phyloP scores from a whole-genome alignment of 2,329 filamentous ascomycete species.

The Aspergillus oerlinghausenensis region DNA sequence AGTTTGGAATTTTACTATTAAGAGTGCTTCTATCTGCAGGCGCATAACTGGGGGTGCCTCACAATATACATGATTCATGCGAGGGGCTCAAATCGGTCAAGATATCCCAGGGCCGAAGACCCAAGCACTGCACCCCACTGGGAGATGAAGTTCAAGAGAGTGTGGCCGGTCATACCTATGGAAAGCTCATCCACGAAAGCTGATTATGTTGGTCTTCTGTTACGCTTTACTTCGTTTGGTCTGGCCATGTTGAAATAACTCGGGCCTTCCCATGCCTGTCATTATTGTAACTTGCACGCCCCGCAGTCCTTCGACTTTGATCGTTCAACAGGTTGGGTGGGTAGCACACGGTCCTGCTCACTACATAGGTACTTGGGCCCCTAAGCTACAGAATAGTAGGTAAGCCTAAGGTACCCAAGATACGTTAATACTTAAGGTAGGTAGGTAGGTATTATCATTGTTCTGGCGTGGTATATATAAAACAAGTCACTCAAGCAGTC shows the following conservation, averaged over 20 bases:
- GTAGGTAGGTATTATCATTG: background rate
- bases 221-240: background rate
- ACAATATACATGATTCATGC: background rate
- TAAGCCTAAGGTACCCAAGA: background rate
- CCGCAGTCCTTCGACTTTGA: background rate
- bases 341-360: background rate
- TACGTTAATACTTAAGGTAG: background rate
- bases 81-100: conserved; percentile 1
- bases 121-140: background rate
- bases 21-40: background rate
- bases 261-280: background rate
- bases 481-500: background rate
- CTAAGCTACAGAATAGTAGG: background rate
- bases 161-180: background rate
- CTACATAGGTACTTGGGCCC: background rate
- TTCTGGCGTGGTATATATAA: background rate
- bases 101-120: background rate
- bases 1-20: background rate
- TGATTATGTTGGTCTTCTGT: background rate
- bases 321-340: background rate
- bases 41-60: background rate
- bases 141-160: background rate
- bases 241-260: background rate
- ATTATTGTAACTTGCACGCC: background rate
- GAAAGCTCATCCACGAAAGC: background rate